A percentile compares a stretch with the other conserved stretches of the same genome.
These are phyloP conservation scores for Hamigera avellanea DNA, from an alignment of 495 filamentous ascomycete species.

Conservation along the genomic window DNA sequence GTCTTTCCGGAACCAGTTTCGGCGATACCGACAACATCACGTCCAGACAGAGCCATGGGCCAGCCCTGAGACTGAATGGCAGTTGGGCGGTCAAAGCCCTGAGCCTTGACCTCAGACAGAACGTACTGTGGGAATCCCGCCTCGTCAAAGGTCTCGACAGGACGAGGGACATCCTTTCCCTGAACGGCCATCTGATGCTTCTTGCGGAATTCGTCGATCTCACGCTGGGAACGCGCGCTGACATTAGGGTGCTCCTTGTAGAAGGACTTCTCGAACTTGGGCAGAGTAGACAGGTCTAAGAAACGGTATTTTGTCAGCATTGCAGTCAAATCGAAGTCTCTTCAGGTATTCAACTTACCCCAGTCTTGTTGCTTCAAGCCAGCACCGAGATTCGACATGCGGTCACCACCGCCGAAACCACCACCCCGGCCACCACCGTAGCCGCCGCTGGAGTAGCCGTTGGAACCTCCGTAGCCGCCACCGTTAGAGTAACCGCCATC, in stretches of 20 bases:
- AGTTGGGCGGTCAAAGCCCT: constrained; percentile 85
- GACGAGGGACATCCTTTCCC: constrained; percentile 72
- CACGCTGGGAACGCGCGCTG: constrained; percentile 55
- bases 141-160: constrained; percentile 93
- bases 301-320: constrained; percentile 13
- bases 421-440: constrained; percentile 38
- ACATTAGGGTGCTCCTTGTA: constrained; percentile 90
- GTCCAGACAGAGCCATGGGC: constrained; percentile 97
- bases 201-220: constrained; percentile 79
- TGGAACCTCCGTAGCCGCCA: constrained; percentile 13
- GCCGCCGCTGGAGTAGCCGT: constrained; percentile 35
- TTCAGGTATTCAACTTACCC: constrained; percentile 44
- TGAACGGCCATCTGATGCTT: constrained; percentile 68
- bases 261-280: constrained; percentile 98
- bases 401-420: constrained; percentile 57
- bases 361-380: constrained; percentile 75
- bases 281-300: constrained; percentile 62
- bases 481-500: constrained; percentile 36
- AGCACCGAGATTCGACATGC: constrained; percentile 85
- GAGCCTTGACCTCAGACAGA: constrained; percentile 94
- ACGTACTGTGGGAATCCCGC: constrained; percentile 94
- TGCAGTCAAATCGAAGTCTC: not conserved
- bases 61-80: constrained; percentile 97
- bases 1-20: constrained; percentile 99
- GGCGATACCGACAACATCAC: constrained; percentile 97